Conservation (phyloP, 805 yeast species). For the Monosporozyma servazzii region DNA sequence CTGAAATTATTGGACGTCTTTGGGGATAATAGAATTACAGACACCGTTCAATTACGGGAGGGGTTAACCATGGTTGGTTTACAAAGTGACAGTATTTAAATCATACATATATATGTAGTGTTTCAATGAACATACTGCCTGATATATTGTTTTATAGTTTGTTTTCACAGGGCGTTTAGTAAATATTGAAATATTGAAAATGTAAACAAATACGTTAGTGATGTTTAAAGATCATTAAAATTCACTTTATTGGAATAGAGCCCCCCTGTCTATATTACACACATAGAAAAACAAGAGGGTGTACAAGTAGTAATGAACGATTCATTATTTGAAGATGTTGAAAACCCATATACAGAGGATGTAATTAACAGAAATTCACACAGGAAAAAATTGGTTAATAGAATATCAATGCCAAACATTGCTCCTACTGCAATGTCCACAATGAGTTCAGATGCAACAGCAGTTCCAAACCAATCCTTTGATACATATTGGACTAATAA, state of each 20-base stretch:
- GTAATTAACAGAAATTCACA: neutral
- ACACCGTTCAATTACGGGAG: constrained; percentile 40
- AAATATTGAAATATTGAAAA: neutral
- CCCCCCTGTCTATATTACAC: neutral
- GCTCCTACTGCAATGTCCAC: constrained; percentile 20
- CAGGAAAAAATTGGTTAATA: neutral
- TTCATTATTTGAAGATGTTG: constrained; percentile 28
- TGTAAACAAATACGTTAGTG: constrained; percentile 1
- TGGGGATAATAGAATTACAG: constrained; percentile 65
- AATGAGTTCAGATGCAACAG: constrained; percentile 24
- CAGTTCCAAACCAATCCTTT: neutral
- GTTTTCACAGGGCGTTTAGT: neutral
- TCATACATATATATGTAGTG: neutral
- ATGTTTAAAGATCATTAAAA: neutral
- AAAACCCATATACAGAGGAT: constrained; percentile 18
- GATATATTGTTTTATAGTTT: neutral
- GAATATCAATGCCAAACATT: neutral
- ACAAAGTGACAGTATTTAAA: constrained; percentile 51
- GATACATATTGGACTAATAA: neutral
- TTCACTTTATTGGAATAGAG: neutral
- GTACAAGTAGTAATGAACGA: constrained; percentile 15
- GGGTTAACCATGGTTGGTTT: constrained; percentile 64
- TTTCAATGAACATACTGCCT: neutral
- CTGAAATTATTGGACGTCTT: constrained; percentile 66
- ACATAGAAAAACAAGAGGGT: neutral